These are phyloP conservation scores for Aspergillus texensis DNA, from an alignment of 2,329 filamentous ascomycete species.

Conservation along the genomic window DNA sequence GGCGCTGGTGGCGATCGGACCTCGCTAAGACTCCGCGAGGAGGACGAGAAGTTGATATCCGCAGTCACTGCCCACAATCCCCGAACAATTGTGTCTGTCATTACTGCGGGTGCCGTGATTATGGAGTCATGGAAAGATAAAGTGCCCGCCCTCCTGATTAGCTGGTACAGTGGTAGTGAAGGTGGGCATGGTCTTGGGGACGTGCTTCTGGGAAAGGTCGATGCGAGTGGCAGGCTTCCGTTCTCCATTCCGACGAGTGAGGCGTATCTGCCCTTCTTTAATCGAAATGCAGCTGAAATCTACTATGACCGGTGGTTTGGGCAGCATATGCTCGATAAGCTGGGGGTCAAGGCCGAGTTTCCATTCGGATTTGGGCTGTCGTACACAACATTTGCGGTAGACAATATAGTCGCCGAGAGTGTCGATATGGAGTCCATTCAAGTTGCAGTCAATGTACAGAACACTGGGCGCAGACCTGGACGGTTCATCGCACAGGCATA, in stretches of 20 bases:
- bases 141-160: slow-evolving; percentile 13
- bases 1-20: slow-evolving; percentile 12
- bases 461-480: slow-evolving; percentile 3
- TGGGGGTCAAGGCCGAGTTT: slow-evolving; percentile 12
- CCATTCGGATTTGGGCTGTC: slow-evolving; percentile 5
- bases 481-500: slow-evolving; percentile 11
- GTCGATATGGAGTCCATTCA: neutral
- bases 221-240: slow-evolving; percentile 15
- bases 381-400: neutral
- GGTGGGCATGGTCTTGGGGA: slow-evolving; percentile 16
- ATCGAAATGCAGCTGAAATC: slow-evolving; percentile 22
- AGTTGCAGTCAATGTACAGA: neutral
- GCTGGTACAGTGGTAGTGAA: slow-evolving; percentile 16
- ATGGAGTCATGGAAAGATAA: slow-evolving; percentile 11
- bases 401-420: neutral
- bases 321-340: slow-evolving; percentile 27
- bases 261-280: slow-evolving; percentile 24
- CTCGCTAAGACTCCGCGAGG: slow-evolving; percentile 10
- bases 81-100: slow-evolving; percentile 3
- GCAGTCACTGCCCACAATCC: slow-evolving; percentile 1
- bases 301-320: slow-evolving; percentile 29
- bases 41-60: slow-evolving; percentile 6
- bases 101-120: slow-evolving; percentile 10
- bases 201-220: slow-evolving; percentile 9
- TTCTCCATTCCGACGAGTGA: slow-evolving; percentile 22